Conservation (phyloP, 148 eudicot species). For the Silene uniflora region DNA sequence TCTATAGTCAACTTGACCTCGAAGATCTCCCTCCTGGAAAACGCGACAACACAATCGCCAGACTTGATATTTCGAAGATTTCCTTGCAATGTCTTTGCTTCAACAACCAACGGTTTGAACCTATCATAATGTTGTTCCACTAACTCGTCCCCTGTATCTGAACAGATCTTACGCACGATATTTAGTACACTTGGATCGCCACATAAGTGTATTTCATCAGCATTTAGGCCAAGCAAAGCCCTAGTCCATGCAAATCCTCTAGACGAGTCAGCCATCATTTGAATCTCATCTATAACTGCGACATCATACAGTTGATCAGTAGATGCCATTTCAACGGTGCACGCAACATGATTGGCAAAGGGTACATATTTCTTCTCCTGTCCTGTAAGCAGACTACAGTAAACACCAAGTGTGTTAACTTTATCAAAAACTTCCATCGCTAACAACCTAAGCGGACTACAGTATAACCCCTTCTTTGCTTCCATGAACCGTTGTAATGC, state of each 20-base stretch:
- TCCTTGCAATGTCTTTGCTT: slow-evolving; percentile 86
- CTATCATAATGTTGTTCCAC: slow-evolving; percentile 76
- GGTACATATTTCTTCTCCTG: slow-evolving; percentile 87
- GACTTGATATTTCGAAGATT: slow-evolving; percentile 77
- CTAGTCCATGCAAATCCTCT: slow-evolving; percentile 98
- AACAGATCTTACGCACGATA: slow-evolving; percentile 71
- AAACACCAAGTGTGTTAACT: slow-evolving; percentile 77
- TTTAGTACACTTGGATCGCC: slow-evolving; percentile 94
- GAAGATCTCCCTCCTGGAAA: slow-evolving; percentile 96
- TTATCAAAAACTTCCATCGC: slow-evolving; percentile 98
- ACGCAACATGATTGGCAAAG: slow-evolving; percentile 79
- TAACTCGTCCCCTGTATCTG: slow-evolving; percentile 85
- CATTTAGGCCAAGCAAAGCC: slow-evolving; percentile 87
- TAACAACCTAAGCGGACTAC: slow-evolving; percentile 94
- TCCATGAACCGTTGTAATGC: slow-evolving; percentile 90
- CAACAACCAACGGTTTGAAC: slow-evolving; percentile 90
- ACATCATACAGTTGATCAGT: slow-evolving; percentile 80
- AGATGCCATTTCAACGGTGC: slow-evolving; percentile 97
- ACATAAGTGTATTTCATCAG: slow-evolving; percentile 95
- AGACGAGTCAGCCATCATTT: slow-evolving; percentile 77
- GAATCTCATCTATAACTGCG: slow-evolving; percentile 95
- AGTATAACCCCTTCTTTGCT: slow-evolving; percentile 84
- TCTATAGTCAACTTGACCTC: slow-evolving; percentile 91
- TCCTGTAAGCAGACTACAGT: slow-evolving; percentile 88
- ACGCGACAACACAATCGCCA: slow-evolving; percentile 96